These are phyloP conservation scores for Paecilomyces variotii DNA, from an alignment of 2,329 filamentous ascomycete genomes.

Conservation along the genomic window DNA sequence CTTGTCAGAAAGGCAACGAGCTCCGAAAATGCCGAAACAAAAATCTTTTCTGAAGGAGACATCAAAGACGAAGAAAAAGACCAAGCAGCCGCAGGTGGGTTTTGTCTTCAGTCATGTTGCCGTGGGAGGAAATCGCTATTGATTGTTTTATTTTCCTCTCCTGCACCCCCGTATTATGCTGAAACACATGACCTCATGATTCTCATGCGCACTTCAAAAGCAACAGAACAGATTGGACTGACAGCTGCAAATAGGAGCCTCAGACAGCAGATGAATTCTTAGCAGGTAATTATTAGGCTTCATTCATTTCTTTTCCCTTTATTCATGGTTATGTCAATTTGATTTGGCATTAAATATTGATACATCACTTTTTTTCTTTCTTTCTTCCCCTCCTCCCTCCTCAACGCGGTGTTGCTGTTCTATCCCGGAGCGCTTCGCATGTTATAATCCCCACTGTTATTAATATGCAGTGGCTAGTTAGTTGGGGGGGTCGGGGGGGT, in stretches of 20 bases:
- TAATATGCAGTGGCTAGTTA: neutral
- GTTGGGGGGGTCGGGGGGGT: neutral
- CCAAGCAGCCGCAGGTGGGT: constrained; percentile 16
- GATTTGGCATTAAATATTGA: neutral
- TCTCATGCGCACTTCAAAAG: neutral
- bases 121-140: neutral
- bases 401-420: neutral
- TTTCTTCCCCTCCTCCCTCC: neutral
- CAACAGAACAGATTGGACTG: constrained; percentile 4
- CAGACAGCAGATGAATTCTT: constrained; percentile 61
- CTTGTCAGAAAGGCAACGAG: neutral
- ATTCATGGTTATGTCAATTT: neutral
- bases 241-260: constrained; percentile 36
- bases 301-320: neutral
- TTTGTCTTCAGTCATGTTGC: neutral
- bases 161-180: constrained; percentile 20
- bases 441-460: neutral
- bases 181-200: constrained; percentile 24
- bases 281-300: constrained; percentile 37
- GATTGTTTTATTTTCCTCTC: too few species aligned
- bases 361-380: constrained; percentile 1
- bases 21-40: neutral
- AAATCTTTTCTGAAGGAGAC: constrained; percentile 19
- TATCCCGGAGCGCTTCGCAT: neutral
- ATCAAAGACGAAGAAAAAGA: constrained; percentile 23